Evolutionary conservation across 768 basidiomycete genomes (phyloP).

Genomic region (Austroboletus eburneus): DNA sequence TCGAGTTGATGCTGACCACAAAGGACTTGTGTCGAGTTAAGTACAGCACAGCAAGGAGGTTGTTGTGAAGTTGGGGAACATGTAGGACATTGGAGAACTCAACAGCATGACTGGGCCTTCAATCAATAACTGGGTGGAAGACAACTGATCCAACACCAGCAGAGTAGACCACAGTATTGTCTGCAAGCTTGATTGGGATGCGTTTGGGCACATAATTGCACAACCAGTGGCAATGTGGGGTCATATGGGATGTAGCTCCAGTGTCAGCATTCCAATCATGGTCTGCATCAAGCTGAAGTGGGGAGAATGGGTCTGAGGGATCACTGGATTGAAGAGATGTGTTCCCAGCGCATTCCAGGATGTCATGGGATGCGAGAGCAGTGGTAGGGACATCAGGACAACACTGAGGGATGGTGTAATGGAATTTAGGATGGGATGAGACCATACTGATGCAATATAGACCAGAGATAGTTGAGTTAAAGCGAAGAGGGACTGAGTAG

Average conservation of each 20-base stretch:
- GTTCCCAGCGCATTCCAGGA: no score
- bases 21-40: conserved; percentile 9
- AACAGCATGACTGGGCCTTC: background rate
- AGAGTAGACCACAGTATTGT: background rate
- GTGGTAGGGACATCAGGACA: no score
- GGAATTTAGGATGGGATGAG: no score
- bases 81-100: conserved; percentile 18
- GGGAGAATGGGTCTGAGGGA: background rate
- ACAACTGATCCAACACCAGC: conserved; percentile 3
- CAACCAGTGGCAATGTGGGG: background rate
- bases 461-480: no score
- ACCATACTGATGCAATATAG: no score
- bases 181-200: background rate
- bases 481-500: no score
- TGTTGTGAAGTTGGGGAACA: conserved; percentile 12
- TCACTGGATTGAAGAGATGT: background rate
- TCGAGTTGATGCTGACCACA: no score
- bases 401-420: no score
- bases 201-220: background rate
- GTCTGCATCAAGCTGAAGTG: background rate
- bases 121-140: conserved; percentile 4
- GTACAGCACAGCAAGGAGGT: conserved; percentile 17
- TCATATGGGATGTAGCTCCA: background rate
- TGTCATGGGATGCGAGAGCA: no score
- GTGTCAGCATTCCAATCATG: background rate